Evolutionary conservation across 495 filamentous ascomycete genomes (phyloP), one percentile per base, ranked within the genome.

Genomic region (Penicillium herquei): DNA sequence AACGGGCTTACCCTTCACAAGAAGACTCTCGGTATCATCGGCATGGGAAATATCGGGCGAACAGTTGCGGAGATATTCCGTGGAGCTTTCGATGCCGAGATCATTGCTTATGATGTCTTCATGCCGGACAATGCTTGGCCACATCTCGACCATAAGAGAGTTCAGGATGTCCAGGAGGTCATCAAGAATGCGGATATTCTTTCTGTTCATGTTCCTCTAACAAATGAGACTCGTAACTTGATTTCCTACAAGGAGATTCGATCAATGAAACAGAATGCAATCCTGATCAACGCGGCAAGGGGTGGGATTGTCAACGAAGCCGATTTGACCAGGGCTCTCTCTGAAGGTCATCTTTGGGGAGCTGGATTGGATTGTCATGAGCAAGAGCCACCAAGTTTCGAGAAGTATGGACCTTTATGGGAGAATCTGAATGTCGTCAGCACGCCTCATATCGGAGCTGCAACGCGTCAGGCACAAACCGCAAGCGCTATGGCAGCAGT

Each of bases 261-360:
- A 6, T 42, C 59, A 35, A 82, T 87, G 80, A 74, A 71, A 42
- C 59, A 67, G 0, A 68, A 80, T 49, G 72, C 76, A 0, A 67
- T 86, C 11, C 31, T 87, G 6, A 70, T 85, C 56, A 85, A 87
- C 58, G 75, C 83, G 13, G 77, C 80, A 16, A 73, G 84, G 3
- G 82, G 83, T 6, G 83, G 83, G 0, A 80, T 85, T 48, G 76
- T 86, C 10, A 74, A 84, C 41, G 83, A 86, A 58, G 55, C 46
- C 1, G 81, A 77, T 18, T 58, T 85, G 0, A 66, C 77, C 1
- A 60, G 66, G 12, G 82, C 78, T 3, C 63, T 85, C 6, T 63
- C 61, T 41, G 67, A 77, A 9, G 67, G 71, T 8, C 67, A 68
- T 55, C 79, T 86, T 10, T 78, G 73, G 21, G 84, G 82, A 3